Conservation (phyloP, 2,329 filamentous ascomycete species). For the Aureobasidium mangrovei region DNA sequence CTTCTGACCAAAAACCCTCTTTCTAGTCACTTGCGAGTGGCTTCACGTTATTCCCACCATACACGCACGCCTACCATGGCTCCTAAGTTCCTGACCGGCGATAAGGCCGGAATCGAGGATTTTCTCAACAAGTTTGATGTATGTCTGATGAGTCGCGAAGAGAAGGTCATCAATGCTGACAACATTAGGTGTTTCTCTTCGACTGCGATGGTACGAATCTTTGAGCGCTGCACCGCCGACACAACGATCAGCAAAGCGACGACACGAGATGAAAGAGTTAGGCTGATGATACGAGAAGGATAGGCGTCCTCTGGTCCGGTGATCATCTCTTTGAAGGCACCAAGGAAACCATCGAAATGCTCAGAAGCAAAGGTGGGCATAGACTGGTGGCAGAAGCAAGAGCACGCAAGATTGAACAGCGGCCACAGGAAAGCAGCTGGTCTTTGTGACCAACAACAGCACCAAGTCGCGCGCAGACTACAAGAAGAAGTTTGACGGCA, state of each 20-base stretch:
- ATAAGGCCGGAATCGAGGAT: conserved; percentile 64
- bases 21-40: too few species aligned
- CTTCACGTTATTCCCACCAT: too few species aligned
- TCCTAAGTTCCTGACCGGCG: conserved; percentile 63
- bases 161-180: not conserved
- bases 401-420: not conserved
- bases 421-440: conserved; percentile 67
- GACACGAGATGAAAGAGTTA: not conserved
- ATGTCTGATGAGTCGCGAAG: conserved; percentile 30
- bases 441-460: conserved; percentile 98
- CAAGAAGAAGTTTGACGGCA: conserved; percentile 73
- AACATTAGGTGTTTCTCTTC: conserved; percentile 70
- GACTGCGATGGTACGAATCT: conserved; percentile 79
- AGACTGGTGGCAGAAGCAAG: not conserved
- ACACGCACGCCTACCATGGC: conserved; percentile 14
- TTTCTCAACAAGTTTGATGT: conserved; percentile 88
- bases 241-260: not conserved
- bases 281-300: conserved; percentile 36
- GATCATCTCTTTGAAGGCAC: conserved; percentile 80
- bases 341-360: conserved; percentile 73
- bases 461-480: conserved; percentile 93
- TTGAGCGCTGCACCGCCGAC: not conserved
- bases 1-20: too few species aligned
- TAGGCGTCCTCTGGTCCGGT: conserved; percentile 94
- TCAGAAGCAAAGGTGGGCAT: conserved; percentile 66